Evolutionary conservation across 148 eudicot species (phyloP).

Genomic region (Arctostaphylos glauca): DNA sequence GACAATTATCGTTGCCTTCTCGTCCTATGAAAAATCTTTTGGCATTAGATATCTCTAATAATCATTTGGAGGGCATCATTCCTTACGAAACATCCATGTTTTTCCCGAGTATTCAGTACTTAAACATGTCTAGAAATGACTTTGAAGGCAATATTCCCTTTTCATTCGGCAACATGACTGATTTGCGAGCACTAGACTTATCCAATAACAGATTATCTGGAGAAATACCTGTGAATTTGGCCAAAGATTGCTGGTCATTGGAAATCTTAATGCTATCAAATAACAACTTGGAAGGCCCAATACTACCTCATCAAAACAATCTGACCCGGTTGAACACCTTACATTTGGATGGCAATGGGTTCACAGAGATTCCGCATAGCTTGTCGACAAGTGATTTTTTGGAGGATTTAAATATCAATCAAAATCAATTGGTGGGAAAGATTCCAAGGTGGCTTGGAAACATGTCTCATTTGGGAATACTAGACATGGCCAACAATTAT

Average conservation of each 20-base stretch:
- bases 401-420: too few relatives aligned
- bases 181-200: not conserved
- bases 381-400: too few relatives aligned
- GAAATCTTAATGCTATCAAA: too few relatives aligned
- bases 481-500: not conserved
- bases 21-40: not conserved
- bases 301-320: not conserved
- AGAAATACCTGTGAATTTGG: not conserved
- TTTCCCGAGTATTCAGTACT: not conserved
- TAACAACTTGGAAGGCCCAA: not conserved
- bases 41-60: not conserved
- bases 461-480: too few relatives aligned
- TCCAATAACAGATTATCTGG: constrained; percentile 10
- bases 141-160: constrained; percentile 12
- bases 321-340: too few relatives aligned
- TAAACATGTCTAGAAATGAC: constrained; percentile 9
- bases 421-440: too few relatives aligned
- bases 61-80: not conserved
- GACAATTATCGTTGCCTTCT: not conserved
- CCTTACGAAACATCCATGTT: not conserved
- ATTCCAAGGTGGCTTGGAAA: too few relatives aligned
- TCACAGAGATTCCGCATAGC: too few relatives aligned
- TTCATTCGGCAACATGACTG: not conserved
- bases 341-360: too few relatives aligned
- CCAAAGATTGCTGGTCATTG: too few relatives aligned